phyloP scores from a whole-genome alignment of 306 rosid species.

The Ceratonia siliqua region DNA sequence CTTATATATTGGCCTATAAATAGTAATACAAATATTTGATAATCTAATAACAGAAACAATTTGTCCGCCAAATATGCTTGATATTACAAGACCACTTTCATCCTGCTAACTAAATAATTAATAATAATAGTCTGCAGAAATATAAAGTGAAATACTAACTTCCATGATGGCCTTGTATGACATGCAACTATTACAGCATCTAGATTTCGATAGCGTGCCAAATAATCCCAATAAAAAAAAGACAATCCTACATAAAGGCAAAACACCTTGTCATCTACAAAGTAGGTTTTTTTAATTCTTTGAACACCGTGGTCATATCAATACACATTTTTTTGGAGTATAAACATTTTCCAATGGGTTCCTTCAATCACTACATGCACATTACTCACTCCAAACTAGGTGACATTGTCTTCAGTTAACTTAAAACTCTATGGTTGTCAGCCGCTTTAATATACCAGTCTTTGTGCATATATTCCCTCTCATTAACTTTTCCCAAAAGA shows the following conservation, averaged over 20 bases:
- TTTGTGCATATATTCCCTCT: conserved; percentile 74
- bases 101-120: background rate
- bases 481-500: conserved; percentile 62
- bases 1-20: background rate
- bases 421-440: conserved; percentile 53
- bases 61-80: background rate
- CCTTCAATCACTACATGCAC: conserved; percentile 54
- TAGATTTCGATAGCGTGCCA: background rate
- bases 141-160: conserved; percentile 3
- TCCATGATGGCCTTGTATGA: conserved; percentile 9
- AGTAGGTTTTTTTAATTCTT: conserved; percentile 29
- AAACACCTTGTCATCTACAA: conserved; percentile 35
- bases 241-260: conserved; percentile 20
- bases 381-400: conserved; percentile 45
- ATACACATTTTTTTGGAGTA: conserved; percentile 41
- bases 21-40: background rate
- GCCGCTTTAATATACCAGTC: conserved; percentile 57
- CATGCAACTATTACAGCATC: conserved; percentile 17
- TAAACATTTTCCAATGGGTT: conserved; percentile 58
- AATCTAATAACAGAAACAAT: conserved; percentile 3
- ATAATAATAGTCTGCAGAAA: background rate
- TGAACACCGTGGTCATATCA: conserved; percentile 40
- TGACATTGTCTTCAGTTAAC: conserved; percentile 37
- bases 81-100: background rate
- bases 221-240: conserved; percentile 23